A percentile compares a stretch with the other conserved stretches of the same genome.
Conservation (phyloP, 2,329 filamentous ascomycete species). For the Pseudogymnoascus sp. region DNA sequence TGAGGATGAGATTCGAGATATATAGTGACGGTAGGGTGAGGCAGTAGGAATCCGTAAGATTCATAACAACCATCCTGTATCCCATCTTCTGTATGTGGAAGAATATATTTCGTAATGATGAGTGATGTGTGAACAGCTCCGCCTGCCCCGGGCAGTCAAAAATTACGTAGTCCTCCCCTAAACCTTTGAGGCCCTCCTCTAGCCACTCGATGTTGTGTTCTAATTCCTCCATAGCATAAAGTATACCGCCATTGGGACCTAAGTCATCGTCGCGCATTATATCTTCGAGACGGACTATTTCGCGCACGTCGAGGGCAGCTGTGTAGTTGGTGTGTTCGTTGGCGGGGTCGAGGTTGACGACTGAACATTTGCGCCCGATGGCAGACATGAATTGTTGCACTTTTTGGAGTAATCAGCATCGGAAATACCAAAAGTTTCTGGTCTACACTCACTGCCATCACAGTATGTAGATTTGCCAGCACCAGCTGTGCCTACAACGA, state of each 20-base stretch:
- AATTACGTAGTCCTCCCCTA: constrained; percentile 84
- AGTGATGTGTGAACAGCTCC: constrained; percentile 93
- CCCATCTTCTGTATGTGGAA: constrained; percentile 82
- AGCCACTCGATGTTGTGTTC: constrained; percentile 94
- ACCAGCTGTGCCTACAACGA: constrained; percentile 89
- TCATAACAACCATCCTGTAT: constrained; percentile 89
- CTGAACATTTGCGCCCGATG: constrained; percentile 87
- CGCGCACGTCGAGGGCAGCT: constrained; percentile 82
- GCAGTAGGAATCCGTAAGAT: constrained; percentile 90
- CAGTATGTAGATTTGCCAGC: constrained; percentile 97
- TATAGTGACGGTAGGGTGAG: constrained; percentile 90
- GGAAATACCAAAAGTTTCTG: background rate
- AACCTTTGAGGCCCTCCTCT: constrained; percentile 67
- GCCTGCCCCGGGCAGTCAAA: constrained; percentile 98
- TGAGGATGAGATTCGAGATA: constrained; percentile 87
- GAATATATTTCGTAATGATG: constrained; percentile 85
- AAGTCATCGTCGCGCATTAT: constrained; percentile 89
- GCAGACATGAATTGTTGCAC: constrained; percentile 97
- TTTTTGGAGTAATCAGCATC: constrained; percentile 26
- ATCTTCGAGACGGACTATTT: constrained; percentile 82
- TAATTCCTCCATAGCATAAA: constrained; percentile 92
- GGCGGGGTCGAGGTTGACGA: constrained; percentile 94
- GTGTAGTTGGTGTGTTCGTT: constrained; percentile 90
- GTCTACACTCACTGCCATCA: constrained; percentile 65
- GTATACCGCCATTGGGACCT: constrained; percentile 83